These are phyloP conservation scores for Euclidium syriacum DNA, from an alignment of 345 rosid genomes.

Conservation along the genomic window DNA sequence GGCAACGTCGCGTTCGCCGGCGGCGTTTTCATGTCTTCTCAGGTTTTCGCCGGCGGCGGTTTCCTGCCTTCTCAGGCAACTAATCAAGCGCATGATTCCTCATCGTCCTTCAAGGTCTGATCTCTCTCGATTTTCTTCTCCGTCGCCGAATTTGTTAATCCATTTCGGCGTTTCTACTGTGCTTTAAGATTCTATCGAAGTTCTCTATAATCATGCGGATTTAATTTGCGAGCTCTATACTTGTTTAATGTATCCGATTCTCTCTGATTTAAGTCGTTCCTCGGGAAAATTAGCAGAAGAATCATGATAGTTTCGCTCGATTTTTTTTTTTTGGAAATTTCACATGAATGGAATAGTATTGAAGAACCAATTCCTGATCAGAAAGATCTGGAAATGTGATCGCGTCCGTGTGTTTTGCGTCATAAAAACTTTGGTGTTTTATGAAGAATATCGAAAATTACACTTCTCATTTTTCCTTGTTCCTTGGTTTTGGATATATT, in stretches of 20 bases:
- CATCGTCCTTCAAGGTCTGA: slow-evolving; percentile 48
- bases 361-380: not conserved
- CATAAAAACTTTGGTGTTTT: too few species aligned
- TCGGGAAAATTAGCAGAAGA: not conserved
- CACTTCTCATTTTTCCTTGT: too few species aligned
- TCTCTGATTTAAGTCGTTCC: slow-evolving; percentile 5
- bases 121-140: not conserved
- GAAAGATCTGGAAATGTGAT: not conserved
- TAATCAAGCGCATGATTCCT: slow-evolving; percentile 41
- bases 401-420: not conserved
- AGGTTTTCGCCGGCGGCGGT: slow-evolving; percentile 89
- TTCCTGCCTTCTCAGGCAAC: slow-evolving; percentile 80
- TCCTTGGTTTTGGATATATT: too few species aligned
- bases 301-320: not conserved
- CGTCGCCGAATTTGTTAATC: not conserved
- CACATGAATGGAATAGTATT: not conserved
- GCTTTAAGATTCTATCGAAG: not conserved
- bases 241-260: not conserved
- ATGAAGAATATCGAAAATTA: too few species aligned
- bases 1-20: slow-evolving; percentile 70
- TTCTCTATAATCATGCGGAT: not conserved
- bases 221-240: too few species aligned
- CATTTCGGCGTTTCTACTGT: not conserved
- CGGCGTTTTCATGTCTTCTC: too few species aligned
- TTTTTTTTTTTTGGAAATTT: too few species aligned